Percentiles rank a stretch among this genome's conserved stretches.
Conservation (phyloP, 2,329 filamentous ascomycete genomes). For the Catunica adiposa region DNA sequence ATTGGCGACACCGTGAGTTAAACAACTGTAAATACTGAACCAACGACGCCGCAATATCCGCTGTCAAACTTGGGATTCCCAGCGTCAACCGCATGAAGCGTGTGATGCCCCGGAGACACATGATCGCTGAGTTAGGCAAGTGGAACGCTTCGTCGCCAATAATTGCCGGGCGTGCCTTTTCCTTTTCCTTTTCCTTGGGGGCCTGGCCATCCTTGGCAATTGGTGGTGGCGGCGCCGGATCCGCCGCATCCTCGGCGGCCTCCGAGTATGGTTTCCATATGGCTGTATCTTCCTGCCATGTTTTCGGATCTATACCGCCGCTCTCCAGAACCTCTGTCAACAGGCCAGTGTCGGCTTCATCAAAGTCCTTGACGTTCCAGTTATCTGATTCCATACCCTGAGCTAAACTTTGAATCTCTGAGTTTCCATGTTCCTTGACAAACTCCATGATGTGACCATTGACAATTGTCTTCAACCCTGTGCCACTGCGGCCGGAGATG, state of each 20-base stretch:
- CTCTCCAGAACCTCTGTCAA: slow-evolving; percentile 49
- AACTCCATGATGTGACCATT: slow-evolving; percentile 72
- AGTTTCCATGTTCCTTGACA: slow-evolving; percentile 52
- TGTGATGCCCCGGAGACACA: slow-evolving; percentile 67
- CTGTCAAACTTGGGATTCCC: slow-evolving; percentile 75
- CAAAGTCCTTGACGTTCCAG: slow-evolving; percentile 66
- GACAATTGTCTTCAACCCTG: slow-evolving; percentile 59
- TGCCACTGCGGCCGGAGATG: slow-evolving; percentile 62
- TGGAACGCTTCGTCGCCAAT: slow-evolving; percentile 78
- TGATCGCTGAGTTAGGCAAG: slow-evolving; percentile 65
- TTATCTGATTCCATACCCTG: slow-evolving; percentile 65
- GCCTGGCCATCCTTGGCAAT: slow-evolving; percentile 37
- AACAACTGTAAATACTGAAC: slow-evolving; percentile 82
- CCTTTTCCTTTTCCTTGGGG: slow-evolving; percentile 33
- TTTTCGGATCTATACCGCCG: slow-evolving; percentile 52
- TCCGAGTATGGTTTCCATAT: slow-evolving; percentile 37
- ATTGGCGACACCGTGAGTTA: slow-evolving; percentile 89
- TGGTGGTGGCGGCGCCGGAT: slow-evolving; percentile 21
- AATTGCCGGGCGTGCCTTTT: slow-evolving; percentile 52
- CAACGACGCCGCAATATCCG: slow-evolving; percentile 63
- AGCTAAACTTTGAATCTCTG: slow-evolving; percentile 57
- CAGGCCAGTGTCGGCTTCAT: slow-evolving; percentile 40
- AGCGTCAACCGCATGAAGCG: slow-evolving; percentile 69
- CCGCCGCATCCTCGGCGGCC: slow-evolving; percentile 22
- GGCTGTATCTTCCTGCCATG: slow-evolving; percentile 46